A percentile compares a stretch with the other conserved stretches of the same genome.
These are phyloP conservation scores for Sporobolomyces roseus DNA, from an alignment of 768 basidiomycete species.

Conservation along the genomic window DNA sequence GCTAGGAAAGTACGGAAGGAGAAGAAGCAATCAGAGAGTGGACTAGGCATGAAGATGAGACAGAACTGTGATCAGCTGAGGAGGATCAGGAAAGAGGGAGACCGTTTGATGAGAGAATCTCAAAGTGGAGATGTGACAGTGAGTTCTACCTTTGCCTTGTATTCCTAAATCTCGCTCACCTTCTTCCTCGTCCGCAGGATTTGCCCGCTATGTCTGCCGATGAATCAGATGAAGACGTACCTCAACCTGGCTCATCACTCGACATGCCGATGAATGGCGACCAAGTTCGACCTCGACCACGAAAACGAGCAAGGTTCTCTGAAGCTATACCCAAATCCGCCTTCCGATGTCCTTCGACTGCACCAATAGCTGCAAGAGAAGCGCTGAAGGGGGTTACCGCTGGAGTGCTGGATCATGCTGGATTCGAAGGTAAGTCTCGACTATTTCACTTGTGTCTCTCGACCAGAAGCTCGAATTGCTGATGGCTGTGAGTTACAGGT, in stretches of 20 bases:
- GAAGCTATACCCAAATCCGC: background rate
- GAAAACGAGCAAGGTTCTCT: background rate
- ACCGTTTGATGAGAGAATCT: constrained; percentile 20
- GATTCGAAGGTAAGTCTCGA: constrained; percentile 36
- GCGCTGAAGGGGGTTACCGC: constrained; percentile 4
- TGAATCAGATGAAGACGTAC: constrained; percentile 14
- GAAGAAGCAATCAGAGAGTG: constrained; percentile 15
- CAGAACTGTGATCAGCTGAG: constrained; percentile 33
- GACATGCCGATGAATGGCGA: no score
- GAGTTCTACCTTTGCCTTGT: background rate
- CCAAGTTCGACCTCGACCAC: background rate
- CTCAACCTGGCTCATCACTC: background rate
- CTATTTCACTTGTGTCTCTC: no score
- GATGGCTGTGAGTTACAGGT: constrained; percentile 5
- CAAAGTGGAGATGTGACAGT: constrained; percentile 10
- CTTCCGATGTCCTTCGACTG: constrained; percentile 7
- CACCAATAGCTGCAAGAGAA: constrained; percentile 15
- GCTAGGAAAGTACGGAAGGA: background rate
- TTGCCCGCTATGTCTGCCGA: background rate
- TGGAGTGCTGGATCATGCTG: constrained; percentile 30
- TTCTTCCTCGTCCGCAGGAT: constrained; percentile 4
- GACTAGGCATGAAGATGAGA: constrained; percentile 30
- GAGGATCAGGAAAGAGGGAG: constrained; percentile 25
- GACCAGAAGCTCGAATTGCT: background rate
- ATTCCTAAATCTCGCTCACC: background rate